phyloP scores from a whole-genome alignment of 78 protist genomes.

The Capsaspora owczarzaki region DNA sequence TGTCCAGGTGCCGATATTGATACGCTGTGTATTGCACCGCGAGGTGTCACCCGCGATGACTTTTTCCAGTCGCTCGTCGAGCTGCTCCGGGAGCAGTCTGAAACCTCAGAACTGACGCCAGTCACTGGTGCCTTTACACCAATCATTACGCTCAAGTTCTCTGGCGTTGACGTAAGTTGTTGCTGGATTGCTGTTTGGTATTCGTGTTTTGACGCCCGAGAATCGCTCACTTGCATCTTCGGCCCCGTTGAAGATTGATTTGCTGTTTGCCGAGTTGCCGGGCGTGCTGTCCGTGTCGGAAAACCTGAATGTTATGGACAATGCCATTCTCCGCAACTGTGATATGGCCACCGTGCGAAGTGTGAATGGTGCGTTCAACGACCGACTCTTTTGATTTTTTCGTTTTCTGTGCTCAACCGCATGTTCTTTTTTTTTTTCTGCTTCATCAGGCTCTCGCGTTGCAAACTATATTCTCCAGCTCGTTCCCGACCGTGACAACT shows the following conservation, averaged over 20 bases:
- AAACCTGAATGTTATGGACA: conserved; percentile 54
- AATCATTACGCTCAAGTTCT: conserved; percentile 74
- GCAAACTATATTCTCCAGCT: conserved; percentile 72
- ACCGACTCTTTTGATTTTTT: neutral
- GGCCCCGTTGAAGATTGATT: conserved; percentile 76
- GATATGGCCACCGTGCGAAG: conserved; percentile 48
- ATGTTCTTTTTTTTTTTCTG: no score
- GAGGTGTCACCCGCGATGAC: conserved; percentile 52
- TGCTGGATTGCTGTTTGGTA: neutral
- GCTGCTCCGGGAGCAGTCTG: conserved; percentile 42
- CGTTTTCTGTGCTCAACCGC: neutral
- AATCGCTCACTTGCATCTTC: no score
- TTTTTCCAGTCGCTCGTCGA: conserved; percentile 63
- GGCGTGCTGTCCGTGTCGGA: conserved; percentile 46
- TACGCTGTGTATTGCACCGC: conserved; percentile 82
- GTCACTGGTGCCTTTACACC: conserved; percentile 90
- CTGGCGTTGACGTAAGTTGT: conserved; percentile 53
- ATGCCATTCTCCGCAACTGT: conserved; percentile 36
- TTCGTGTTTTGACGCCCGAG: no score
- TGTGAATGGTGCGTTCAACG: conserved; percentile 47
- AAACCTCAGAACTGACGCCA: conserved; percentile 51
- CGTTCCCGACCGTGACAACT: conserved; percentile 78
- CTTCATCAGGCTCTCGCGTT: conserved; percentile 74
- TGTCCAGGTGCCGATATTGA: conserved; percentile 95
- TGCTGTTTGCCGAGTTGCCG: conserved; percentile 78